A percentile compares a stretch with the other conserved stretches of the same genome.
phyloP scores from a whole-genome alignment of 495 filamentous ascomycete genomes.

The Podospora appendiculata region DNA sequence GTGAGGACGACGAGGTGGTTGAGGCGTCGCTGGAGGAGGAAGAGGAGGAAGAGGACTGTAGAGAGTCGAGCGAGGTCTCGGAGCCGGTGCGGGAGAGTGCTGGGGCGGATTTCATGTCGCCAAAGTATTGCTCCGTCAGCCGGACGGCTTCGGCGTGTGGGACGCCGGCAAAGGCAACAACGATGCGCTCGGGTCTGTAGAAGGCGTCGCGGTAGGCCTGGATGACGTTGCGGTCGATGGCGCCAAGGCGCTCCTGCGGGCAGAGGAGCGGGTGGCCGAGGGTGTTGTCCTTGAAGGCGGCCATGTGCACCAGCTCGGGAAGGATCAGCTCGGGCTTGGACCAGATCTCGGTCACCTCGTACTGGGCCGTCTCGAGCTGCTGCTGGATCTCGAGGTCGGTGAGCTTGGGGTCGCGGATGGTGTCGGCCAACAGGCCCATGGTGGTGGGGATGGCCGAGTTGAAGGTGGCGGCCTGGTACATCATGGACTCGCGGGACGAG shows the following conservation, averaged over 20 bases:
- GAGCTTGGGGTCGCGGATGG: slow-evolving; percentile 80
- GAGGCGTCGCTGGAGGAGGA: slow-evolving; percentile 33
- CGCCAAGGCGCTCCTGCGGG: slow-evolving; percentile 68
- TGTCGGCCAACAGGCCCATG: slow-evolving; percentile 83
- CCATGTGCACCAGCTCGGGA: slow-evolving; percentile 89
- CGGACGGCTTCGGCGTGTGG: slow-evolving; percentile 71
- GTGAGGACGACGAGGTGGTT: slow-evolving; percentile 30
- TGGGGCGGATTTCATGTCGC: slow-evolving; percentile 63
- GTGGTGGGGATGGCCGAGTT: slow-evolving; percentile 84
- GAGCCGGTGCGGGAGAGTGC: slow-evolving; percentile 51
- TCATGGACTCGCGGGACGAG: slow-evolving; percentile 88
- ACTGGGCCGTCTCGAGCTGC: slow-evolving; percentile 84
- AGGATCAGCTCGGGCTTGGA: slow-evolving; percentile 92
- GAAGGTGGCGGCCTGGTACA: slow-evolving; percentile 99
- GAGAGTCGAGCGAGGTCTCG: slow-evolving; percentile 37
- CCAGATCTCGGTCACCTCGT: slow-evolving; percentile 98
- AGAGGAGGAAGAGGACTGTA: slow-evolving; percentile 29
- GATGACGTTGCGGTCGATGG: slow-evolving; percentile 69
- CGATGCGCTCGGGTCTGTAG: slow-evolving; percentile 81
- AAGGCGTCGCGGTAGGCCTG: slow-evolving; percentile 76
- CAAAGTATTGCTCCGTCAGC: slow-evolving; percentile 79
- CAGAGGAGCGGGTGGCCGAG: slow-evolving; percentile 90
- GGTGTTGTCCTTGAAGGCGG: slow-evolving; percentile 91
- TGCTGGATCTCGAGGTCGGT: slow-evolving; percentile 83
- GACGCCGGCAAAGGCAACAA: slow-evolving; percentile 92